phyloP scores from a whole-genome alignment of 1,284 basidiomycete genomes.

The Tetrapyrgos nigripes region DNA sequence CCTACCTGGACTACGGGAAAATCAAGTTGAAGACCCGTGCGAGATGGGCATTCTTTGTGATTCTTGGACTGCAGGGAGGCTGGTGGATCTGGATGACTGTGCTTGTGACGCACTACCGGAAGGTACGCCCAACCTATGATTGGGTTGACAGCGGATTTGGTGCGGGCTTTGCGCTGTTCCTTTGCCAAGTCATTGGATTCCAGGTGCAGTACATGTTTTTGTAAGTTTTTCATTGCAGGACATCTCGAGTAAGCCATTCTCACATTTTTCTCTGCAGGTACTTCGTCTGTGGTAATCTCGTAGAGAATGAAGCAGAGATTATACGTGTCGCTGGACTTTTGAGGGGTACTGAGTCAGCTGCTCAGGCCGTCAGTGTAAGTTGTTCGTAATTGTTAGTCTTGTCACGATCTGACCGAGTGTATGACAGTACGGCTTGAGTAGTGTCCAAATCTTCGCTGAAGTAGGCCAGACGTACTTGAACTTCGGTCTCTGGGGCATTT shows the following conservation, averaged over 20 bases:
- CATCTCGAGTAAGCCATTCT: neutral
- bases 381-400: neutral
- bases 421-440: constrained; percentile 11
- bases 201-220: constrained; percentile 8
- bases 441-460: constrained; percentile 7
- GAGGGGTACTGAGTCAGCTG: constrained; percentile 20
- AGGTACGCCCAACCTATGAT: constrained; percentile 14
- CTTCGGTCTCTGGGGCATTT: constrained; percentile 14
- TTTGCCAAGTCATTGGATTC: constrained; percentile 12
- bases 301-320: constrained; percentile 13
- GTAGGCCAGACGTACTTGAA: constrained; percentile 13
- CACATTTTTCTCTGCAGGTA: constrained; percentile 3
- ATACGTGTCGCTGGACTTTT: constrained; percentile 20
- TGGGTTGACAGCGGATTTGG: constrained; percentile 20
- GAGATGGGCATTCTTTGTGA: constrained; percentile 14
- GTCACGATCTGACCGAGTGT: neutral
- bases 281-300: constrained; percentile 15
- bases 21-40: constrained; percentile 11
- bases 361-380: constrained; percentile 18
- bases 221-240: constrained; percentile 2
- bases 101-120: constrained; percentile 10
- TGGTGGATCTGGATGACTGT: constrained; percentile 15
- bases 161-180: constrained; percentile 14
- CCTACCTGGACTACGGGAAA: constrained; percentile 12
- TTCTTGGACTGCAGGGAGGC: constrained; percentile 14